Percentiles rank a stretch among this genome's conserved stretches.
Evolutionary conservation across 2,329 filamentous ascomycete genomes (phyloP).

Genomic region (Ophiocordyceps sinensis): DNA sequence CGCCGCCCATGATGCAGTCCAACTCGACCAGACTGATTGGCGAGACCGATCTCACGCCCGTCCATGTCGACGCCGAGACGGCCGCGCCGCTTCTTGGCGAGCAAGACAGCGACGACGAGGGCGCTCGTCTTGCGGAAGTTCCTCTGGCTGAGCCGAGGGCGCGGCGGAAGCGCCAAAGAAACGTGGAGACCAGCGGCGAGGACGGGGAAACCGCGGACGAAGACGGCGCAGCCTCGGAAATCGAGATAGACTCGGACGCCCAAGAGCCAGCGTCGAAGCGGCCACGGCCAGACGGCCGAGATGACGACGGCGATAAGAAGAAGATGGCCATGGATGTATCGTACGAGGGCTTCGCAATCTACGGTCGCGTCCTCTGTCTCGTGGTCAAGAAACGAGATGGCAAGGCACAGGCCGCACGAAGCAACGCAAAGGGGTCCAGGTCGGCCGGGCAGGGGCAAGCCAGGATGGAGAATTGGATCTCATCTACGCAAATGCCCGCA

Average conservation of each 20-base stretch:
- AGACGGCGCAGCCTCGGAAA: constrained; percentile 20
- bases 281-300: constrained; percentile 15
- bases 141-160: constrained; percentile 11
- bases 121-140: constrained; percentile 18
- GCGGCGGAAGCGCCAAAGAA: constrained; percentile 16
- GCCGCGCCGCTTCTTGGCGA: constrained; percentile 22
- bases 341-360: constrained; percentile 94
- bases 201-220: constrained; percentile 14
- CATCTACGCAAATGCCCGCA: constrained; percentile 54
- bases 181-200: constrained; percentile 7
- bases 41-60: constrained; percentile 36
- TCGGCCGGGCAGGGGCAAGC: constrained; percentile 47
- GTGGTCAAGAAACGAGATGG: constrained; percentile 66
- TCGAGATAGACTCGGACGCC: constrained; percentile 23
- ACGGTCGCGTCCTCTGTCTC: constrained; percentile 81
- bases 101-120: constrained; percentile 31
- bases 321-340: constrained; percentile 74
- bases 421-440: constrained; percentile 11
- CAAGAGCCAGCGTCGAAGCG: constrained; percentile 31
- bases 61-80: constrained; percentile 34
- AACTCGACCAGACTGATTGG: constrained; percentile 49
- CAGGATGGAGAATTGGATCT: constrained; percentile 75
- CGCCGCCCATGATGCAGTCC: constrained; percentile 37
- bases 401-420: constrained; percentile 21
- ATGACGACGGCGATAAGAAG: constrained; percentile 61